Percentiles rank a stretch among this genome's conserved stretches.
These are phyloP conservation scores for Tricholoma matsutake DNA, from an alignment of 768 basidiomycete species.

Conservation along the genomic window DNA sequence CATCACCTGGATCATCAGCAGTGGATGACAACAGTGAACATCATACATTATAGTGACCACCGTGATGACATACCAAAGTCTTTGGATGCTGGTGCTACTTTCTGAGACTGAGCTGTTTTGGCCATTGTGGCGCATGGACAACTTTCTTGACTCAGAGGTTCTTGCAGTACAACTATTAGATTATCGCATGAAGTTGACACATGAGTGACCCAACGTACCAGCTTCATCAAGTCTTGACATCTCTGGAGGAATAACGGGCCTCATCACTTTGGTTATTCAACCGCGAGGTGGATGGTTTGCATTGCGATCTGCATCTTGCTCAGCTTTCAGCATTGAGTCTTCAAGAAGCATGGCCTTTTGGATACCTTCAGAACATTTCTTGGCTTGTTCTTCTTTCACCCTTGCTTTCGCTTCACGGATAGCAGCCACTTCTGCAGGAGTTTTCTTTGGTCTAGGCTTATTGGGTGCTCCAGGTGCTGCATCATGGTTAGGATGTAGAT, in stretches of 20 bases:
- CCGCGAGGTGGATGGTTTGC: not conserved
- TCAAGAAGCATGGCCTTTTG: not conserved
- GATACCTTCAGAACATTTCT: not conserved
- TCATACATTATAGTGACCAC: too few relatives aligned
- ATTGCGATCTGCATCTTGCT: not conserved
- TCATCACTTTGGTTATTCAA: not conserved
- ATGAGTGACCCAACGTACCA: too few relatives aligned
- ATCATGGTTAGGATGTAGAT: too few relatives aligned
- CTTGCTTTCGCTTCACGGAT: not conserved
- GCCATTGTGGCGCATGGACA: not conserved
- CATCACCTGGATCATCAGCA: too few relatives aligned
- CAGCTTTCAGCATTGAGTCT: not conserved
- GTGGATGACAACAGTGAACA: too few relatives aligned
- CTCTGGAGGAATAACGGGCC: not conserved
- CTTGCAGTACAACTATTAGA: not conserved
- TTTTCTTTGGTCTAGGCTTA: too few relatives aligned
- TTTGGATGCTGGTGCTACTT: too few relatives aligned
- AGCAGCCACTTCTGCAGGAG: not conserved
- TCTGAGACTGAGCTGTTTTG: too few relatives aligned
- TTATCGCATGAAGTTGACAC: not conserved
- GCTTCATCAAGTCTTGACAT: too few relatives aligned
- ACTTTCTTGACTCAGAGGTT: not conserved
- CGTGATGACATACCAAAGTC: too few relatives aligned
- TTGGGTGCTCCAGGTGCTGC: too few relatives aligned
- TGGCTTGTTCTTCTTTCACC: not conserved